phyloP scores from a whole-genome alignment of 164 flowering plant genomes.

The Paratinospora sagittata region DNA sequence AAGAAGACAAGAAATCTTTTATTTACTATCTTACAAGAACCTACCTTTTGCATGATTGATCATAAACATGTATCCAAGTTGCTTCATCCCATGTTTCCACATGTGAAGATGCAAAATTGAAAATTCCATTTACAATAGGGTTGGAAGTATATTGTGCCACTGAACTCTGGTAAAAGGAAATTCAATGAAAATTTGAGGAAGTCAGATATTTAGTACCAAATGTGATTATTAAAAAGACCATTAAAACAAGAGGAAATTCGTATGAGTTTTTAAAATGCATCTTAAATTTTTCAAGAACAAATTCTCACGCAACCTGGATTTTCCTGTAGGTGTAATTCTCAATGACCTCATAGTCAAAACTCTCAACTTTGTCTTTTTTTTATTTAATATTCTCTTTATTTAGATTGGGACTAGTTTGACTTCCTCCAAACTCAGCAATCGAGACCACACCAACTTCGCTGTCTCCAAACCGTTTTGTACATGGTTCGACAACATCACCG shows the following conservation, averaged over 20 bases:
- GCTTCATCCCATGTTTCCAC: neutral
- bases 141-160: neutral
- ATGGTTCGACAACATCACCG: slow-evolving; percentile 55
- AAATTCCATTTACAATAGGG: neutral
- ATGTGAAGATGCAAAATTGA: neutral
- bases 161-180: neutral
- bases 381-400: slow-evolving; percentile 28
- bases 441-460: slow-evolving; percentile 78
- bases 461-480: slow-evolving; percentile 76
- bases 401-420: slow-evolving; percentile 34
- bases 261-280: too few species aligned
- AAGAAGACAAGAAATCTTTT: too few species aligned
- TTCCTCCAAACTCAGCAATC: slow-evolving; percentile 63
- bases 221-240: too few species aligned
- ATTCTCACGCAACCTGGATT: slow-evolving; percentile 55
- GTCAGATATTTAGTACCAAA: too few species aligned
- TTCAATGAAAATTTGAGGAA: too few species aligned
- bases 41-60: too few species aligned
- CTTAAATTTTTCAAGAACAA: neutral
- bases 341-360: slow-evolving; percentile 94
- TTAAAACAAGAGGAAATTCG: neutral
- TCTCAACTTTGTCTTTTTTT: slow-evolving; percentile 55
- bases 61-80: too few species aligned
- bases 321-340: slow-evolving; percentile 85
- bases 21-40: too few species aligned